These are phyloP conservation scores for Eugenia klotzschiana DNA, from an alignment of 441 rosid genomes.

Conservation along the genomic window DNA sequence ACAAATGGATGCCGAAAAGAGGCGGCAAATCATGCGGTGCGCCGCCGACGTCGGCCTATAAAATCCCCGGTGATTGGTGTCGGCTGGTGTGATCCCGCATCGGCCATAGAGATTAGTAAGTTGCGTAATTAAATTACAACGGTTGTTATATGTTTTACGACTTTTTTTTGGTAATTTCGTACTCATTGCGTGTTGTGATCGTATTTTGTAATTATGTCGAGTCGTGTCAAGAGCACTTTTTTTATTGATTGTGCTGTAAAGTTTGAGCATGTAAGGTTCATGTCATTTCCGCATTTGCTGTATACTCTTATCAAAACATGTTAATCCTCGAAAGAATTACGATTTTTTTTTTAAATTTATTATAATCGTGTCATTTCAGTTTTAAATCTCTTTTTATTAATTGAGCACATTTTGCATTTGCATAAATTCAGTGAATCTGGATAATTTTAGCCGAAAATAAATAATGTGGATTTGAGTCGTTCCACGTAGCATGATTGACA, in stretches of 20 bases:
- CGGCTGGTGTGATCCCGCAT: neutral
- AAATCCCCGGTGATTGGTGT: neutral
- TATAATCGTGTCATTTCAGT: too few relatives aligned
- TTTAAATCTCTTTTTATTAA: too few relatives aligned
- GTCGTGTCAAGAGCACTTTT: neutral
- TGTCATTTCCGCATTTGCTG: neutral
- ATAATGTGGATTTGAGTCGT: rapidly evolving
- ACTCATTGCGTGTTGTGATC: neutral
- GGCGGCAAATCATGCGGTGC: neutral
- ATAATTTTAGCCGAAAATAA: too few relatives aligned
- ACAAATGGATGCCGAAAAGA: neutral
- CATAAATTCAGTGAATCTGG: too few relatives aligned
- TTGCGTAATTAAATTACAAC: neutral
- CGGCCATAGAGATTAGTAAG: neutral
- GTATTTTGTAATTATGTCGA: neutral
- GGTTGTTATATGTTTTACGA: too few relatives aligned
- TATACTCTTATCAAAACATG: neutral
- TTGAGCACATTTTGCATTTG: too few relatives aligned
- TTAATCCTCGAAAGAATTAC: neutral
- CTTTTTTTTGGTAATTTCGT: too few relatives aligned
- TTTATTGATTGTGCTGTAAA: rapidly evolving
- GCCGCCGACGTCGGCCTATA: neutral
- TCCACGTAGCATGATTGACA: rapidly evolving
- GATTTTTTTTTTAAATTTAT: too few relatives aligned
- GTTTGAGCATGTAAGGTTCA: rapidly evolving